Percentiles rank a stretch among this genome's conserved stretches.
Evolutionary conservation across 2,329 filamentous ascomycete genomes (phyloP).

Genomic region (Trichophyton simii): DNA sequence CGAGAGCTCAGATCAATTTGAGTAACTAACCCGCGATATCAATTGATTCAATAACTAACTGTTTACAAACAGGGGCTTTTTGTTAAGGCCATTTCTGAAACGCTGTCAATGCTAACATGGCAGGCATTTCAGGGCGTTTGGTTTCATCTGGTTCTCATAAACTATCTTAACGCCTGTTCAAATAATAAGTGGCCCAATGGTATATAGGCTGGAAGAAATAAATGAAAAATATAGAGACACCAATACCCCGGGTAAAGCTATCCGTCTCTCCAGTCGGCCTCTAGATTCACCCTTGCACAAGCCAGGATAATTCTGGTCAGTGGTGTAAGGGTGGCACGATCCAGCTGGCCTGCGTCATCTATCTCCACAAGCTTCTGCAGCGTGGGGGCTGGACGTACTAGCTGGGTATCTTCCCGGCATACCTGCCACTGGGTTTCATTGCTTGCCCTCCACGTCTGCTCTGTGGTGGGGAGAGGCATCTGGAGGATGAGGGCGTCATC

Average conservation of each 20-base stretch:
- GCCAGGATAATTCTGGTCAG: constrained; percentile 4
- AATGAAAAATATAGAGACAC: background rate
- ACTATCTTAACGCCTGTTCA: background rate
- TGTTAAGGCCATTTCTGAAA: background rate
- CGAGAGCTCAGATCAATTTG: no score
- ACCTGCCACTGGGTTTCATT: background rate
- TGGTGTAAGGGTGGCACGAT: constrained; percentile 2
- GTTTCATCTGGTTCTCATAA: background rate
- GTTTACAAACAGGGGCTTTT: background rate
- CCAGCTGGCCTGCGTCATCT: background rate
- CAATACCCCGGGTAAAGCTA: background rate
- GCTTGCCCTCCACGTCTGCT: background rate
- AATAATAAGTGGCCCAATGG: background rate
- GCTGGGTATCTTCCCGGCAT: background rate
- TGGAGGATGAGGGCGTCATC: constrained; percentile 1
- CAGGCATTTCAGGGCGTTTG: background rate
- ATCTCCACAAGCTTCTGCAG: background rate
- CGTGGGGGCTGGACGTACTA: background rate
- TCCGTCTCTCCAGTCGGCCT: background rate
- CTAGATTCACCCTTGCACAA: background rate
- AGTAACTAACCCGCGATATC: background rate
- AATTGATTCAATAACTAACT: background rate
- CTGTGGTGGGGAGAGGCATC: constrained; percentile 2
- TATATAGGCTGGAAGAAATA: background rate
- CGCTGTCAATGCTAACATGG: background rate